Conservation (phyloP, 129 eudicot species). For the Helianthus tuberosus region DNA sequence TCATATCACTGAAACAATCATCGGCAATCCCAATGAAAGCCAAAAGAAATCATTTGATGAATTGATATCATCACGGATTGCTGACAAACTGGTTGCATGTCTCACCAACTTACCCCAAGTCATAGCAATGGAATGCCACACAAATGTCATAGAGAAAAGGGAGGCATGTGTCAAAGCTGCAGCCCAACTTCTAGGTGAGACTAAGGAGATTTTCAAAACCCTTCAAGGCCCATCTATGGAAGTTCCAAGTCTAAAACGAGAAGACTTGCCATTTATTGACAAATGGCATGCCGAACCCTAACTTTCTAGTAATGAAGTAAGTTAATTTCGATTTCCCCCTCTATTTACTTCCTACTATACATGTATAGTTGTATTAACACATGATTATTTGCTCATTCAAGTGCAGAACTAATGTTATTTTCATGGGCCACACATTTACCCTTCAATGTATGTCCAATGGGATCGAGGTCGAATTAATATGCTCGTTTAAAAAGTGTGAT, state of each 20-base stretch:
- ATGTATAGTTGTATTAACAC: background rate
- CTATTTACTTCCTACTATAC: background rate
- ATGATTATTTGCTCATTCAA: too few species aligned
- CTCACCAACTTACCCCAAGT: background rate
- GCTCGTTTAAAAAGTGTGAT: background rate
- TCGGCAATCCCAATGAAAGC: background rate
- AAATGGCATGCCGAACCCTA: constrained; percentile 18
- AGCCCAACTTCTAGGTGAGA: background rate
- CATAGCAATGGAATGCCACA: constrained; percentile 28
- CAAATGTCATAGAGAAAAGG: constrained; percentile 21
- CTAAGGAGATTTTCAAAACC: constrained; percentile 21
- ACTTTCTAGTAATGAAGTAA: too few species aligned
- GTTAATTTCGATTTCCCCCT: background rate
- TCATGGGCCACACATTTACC: too few species aligned
- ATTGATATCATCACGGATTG: constrained; percentile 27
- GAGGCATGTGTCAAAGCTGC: constrained; percentile 27
- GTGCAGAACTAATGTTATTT: too few species aligned
- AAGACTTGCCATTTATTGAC: constrained; percentile 21
- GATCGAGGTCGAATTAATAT: background rate
- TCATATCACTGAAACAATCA: constrained; percentile 23
- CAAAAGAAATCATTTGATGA: constrained; percentile 20
- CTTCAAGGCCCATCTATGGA: background rate
- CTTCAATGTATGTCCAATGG: background rate
- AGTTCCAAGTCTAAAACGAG: too few species aligned
- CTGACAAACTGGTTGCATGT: background rate